These are phyloP conservation scores for Liquidambar formosana DNA, from an alignment of 164 flowering plant genomes.

Conservation along the genomic window DNA sequence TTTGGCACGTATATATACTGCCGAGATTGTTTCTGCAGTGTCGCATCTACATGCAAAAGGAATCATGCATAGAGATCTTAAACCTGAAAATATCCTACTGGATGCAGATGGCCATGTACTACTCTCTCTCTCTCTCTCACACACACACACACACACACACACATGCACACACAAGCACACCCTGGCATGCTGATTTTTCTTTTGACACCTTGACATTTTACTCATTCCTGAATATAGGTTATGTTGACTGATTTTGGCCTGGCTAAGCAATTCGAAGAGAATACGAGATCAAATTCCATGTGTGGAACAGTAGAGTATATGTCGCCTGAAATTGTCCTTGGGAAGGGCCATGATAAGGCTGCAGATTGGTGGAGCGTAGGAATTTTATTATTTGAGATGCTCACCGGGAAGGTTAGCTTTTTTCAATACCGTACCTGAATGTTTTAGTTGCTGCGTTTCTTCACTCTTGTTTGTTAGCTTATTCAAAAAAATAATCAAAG, in stretches of 20 bases:
- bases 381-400: conserved; percentile 83
- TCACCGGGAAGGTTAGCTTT: conserved; percentile 79
- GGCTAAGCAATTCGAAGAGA: conserved; percentile 82
- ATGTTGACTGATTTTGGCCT: conserved; percentile 95
- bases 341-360: conserved; percentile 91
- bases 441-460: too few relatives aligned
- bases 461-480: too few relatives aligned
- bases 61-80: conserved; percentile 88
- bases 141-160: neutral
- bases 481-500: too few relatives aligned
- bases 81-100: conserved; percentile 82
- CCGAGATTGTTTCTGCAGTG: conserved; percentile 87
- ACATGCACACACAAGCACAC: neutral
- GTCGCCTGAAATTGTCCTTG: conserved; percentile 91
- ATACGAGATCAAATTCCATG: conserved; percentile 79
- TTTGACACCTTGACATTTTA: neutral
- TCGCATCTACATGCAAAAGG: conserved; percentile 80
- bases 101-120: conserved; percentile 82
- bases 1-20: conserved; percentile 71
- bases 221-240: conserved; percentile 37
- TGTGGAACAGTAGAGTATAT: conserved; percentile 93
- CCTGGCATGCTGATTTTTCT: neutral
- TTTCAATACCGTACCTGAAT: neutral
- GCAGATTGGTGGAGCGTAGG: conserved; percentile 99
- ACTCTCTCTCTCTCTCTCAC: conserved; percentile 6